phyloP scores from a whole-genome alignment of 75 land plant species.

The Pseudotsuga menziesii region DNA sequence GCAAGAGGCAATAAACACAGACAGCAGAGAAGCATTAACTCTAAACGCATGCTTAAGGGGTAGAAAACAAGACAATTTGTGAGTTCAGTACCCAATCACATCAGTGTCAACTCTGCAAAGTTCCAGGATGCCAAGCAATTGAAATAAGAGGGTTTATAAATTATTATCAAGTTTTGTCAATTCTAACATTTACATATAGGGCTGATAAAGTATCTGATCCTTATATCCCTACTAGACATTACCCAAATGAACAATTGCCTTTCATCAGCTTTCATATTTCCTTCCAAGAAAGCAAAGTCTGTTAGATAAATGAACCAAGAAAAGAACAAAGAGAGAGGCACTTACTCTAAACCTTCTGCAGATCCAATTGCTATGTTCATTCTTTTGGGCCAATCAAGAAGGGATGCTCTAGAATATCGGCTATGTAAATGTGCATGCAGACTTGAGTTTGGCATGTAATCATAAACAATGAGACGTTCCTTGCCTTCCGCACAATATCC shows the following conservation, averaged over 20 bases:
- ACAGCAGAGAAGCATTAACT: constrained; percentile 29
- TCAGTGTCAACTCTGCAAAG: not conserved
- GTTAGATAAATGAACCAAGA: too few species aligned
- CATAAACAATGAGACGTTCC: constrained; percentile 80
- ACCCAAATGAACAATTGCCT: too few species aligned
- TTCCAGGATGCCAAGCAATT: too few species aligned
- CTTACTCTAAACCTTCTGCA: constrained; percentile 75
- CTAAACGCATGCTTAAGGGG: constrained; percentile 6
- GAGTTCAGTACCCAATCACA: constrained; percentile 2
- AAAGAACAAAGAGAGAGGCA: not conserved
- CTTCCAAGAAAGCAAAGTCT: too few species aligned
- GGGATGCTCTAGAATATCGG: constrained; percentile 39
- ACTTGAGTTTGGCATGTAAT: constrained; percentile 83
- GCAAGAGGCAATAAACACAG: not conserved
- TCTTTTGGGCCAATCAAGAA: constrained; percentile 61
- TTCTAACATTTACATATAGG: too few species aligned
- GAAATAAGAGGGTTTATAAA: too few species aligned
- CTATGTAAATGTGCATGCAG: constrained; percentile 75
- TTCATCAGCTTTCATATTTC: too few species aligned
- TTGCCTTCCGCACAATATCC: constrained; percentile 77
- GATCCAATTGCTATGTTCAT: constrained; percentile 77
- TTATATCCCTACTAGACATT: too few species aligned
- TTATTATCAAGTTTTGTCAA: too few species aligned
- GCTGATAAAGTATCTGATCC: too few species aligned
- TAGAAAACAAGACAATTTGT: not conserved